A percentile compares a stretch with the other conserved stretches of the same genome.
These are phyloP conservation scores for Acer yangbiense DNA, from an alignment of 345 rosid genomes.

Conservation along the genomic window DNA sequence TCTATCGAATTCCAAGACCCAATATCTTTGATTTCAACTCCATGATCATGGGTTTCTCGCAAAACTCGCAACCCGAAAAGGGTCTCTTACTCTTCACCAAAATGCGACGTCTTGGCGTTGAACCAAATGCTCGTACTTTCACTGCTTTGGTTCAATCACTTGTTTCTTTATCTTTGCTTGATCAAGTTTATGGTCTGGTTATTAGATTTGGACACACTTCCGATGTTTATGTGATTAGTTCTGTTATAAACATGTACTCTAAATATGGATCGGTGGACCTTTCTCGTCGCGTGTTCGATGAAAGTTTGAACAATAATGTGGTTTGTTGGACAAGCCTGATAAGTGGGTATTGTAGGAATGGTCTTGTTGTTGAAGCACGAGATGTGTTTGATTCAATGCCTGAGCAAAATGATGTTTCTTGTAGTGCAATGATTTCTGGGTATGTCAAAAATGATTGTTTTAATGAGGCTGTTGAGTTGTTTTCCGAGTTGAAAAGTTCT, in stretches of 20 bases:
- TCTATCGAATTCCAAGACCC: constrained; percentile 29
- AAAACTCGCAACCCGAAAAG: constrained; percentile 17
- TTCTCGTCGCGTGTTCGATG: constrained; percentile 30
- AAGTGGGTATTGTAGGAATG: constrained; percentile 23
- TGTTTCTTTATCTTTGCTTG: constrained; percentile 24
- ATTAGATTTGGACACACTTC: constrained; percentile 28
- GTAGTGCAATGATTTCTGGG: constrained; percentile 40
- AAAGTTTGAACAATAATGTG: constrained; percentile 17
- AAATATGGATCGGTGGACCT: constrained; percentile 21
- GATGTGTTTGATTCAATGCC: constrained; percentile 34
- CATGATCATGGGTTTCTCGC: constrained; percentile 36
- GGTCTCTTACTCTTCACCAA: constrained; percentile 23
- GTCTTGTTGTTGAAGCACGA: constrained; percentile 29
- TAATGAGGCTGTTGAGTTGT: constrained; percentile 33
- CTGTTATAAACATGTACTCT: constrained; percentile 25
- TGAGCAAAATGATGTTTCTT: constrained; percentile 31
- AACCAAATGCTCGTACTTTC: constrained; percentile 32
- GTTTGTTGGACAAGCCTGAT: constrained; percentile 37
- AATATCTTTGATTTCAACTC: constrained; percentile 28
- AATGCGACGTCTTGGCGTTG: constrained; percentile 25
- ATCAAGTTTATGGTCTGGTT: constrained; percentile 22
- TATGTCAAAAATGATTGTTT: constrained; percentile 29
- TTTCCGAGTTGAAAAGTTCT: constrained; percentile 26
- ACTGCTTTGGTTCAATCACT: constrained; percentile 26
- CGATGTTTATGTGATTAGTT: constrained; percentile 30